Evolutionary conservation across 2,329 filamentous ascomycete species (phyloP), one percentile per base, ranked within the genome.

Genomic region (Ophiognomonia clavigignenti-juglandacearum): DNA sequence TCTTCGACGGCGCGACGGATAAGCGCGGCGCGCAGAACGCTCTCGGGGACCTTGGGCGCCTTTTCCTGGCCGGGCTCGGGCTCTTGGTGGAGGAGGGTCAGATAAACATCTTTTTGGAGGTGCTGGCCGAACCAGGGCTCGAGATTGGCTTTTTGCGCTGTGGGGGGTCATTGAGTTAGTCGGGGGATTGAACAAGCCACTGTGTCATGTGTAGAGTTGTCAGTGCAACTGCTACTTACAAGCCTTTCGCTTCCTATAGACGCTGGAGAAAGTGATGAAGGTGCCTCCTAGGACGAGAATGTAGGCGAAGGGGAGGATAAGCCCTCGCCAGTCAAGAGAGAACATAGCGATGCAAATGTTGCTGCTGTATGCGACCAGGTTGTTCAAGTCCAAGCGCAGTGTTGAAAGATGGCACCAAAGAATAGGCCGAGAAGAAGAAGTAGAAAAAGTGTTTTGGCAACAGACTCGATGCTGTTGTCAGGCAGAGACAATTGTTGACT

Each of bases 111-210:
- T 68, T 92, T 88, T 68, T 93, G 87, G 43, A 95, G 75, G 65
- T 98, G 91, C 43, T 86, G 79, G 20, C 85, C 84, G 69, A 98
- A 98, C 92, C 93, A 98, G 57, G 92, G 90, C 56, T 87, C 89
- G 52, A 98, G 82, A 57, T 87, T 88, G 45, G 88, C 85, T 59
- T 86, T 86, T 71, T 89, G 82, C 55, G 75, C 86, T 90, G 56
- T 46, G 46, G n/a, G n/a, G n/a, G n/a, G n/a, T n/a, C n/a, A n/a
- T n/a, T n/a, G n/a, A n/a, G n/a, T n/a, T n/a, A n/a, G n/a, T n/a
- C n/a, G n/a, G n/a, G n/a, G n/a, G n/a, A n/a, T n/a, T n/a, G n/a
- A n/a, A n/a, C n/a, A n/a, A n/a, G n/a, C n/a, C n/a, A n/a, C n/a
- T n/a, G n/a, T n/a, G n/a, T n/a, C n/a, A n/a, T n/a, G n/a, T n/a